These are phyloP conservation scores for Dipodascus geniculatus DNA, from an alignment of 805 yeast species.

Conservation along the genomic window DNA sequence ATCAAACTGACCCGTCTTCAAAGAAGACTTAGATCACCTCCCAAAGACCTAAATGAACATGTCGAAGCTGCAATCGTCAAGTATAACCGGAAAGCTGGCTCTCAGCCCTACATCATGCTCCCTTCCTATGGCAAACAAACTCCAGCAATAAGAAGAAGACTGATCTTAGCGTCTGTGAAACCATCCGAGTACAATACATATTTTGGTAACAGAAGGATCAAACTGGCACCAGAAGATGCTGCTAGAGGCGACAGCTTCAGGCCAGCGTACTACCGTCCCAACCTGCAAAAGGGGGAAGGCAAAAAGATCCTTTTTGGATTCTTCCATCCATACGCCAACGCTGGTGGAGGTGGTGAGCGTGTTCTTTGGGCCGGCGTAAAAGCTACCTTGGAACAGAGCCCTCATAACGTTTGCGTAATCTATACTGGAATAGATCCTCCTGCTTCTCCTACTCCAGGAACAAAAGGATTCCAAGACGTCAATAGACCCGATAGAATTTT, in stretches of 20 bases:
- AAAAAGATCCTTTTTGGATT: conserved; percentile 57
- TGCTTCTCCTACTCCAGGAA: conserved; percentile 35
- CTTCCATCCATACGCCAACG: conserved; percentile 91
- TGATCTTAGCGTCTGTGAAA: conserved; percentile 24
- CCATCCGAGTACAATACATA: conserved; percentile 23
- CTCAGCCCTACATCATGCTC: conserved; percentile 5
- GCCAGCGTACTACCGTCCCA: background rate
- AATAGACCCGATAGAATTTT: background rate
- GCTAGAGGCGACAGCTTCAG: background rate
- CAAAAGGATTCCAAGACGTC: conserved; percentile 18
- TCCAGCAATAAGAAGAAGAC: conserved; percentile 29
- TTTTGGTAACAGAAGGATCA: background rate
- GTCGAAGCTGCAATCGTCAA: background rate
- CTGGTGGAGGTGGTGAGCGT: conserved; percentile 97
- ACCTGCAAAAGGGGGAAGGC: conserved; percentile 7
- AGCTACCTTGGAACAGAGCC: conserved; percentile 43
- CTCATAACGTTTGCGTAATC: conserved; percentile 45
- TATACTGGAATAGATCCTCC: conserved; percentile 43
- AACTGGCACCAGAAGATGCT: conserved; percentile 1
- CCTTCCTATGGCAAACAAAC: conserved; percentile 15
- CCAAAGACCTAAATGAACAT: background rate
- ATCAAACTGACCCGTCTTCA: background rate
- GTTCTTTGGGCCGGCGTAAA: conserved; percentile 91
- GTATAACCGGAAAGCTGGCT: background rate
- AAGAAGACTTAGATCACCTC: conserved; percentile 10